phyloP scores from a whole-genome alignment of 1,284 basidiomycete genomes.

The Marasmius tenuissimus region DNA sequence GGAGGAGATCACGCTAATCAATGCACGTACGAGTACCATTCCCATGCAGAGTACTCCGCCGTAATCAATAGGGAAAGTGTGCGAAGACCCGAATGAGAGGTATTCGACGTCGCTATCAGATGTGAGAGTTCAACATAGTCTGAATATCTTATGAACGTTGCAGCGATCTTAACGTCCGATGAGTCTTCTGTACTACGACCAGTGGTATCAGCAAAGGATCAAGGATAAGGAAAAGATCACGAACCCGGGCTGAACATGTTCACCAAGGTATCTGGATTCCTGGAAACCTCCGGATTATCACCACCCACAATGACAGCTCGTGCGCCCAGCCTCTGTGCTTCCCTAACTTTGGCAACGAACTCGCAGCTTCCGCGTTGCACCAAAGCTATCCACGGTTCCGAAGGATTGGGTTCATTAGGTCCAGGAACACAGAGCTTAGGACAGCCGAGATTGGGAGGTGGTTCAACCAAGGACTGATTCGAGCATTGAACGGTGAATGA shows the following conservation, averaged over 20 bases:
- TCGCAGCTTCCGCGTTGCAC: conserved; percentile 85
- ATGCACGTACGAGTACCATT: conserved; percentile 77
- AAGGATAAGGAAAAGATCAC: conserved; percentile 21
- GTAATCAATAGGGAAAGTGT: conserved; percentile 76
- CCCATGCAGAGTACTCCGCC: conserved; percentile 79
- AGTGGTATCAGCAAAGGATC: conserved; percentile 2
- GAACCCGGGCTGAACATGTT: conserved; percentile 89
- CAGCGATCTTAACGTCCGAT: conserved; percentile 68
- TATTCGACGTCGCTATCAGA: conserved; percentile 69
- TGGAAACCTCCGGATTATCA: conserved; percentile 60
- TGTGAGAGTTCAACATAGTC: conserved; percentile 62
- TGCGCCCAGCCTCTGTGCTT: conserved; percentile 84
- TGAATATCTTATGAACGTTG: conserved; percentile 73
- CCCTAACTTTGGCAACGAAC: conserved; percentile 83
- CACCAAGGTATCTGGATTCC: conserved; percentile 76
- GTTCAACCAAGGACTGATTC: conserved; percentile 22
- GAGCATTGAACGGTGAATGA: conserved; percentile 63
- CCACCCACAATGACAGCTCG: conserved; percentile 89
- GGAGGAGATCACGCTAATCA: conserved; percentile 5
- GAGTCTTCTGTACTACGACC: conserved; percentile 54
- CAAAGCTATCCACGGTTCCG: conserved; percentile 81
- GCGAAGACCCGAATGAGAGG: conserved; percentile 69
- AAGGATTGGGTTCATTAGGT: conserved; percentile 48
- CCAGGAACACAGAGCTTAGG: conserved; percentile 62
- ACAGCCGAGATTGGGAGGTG: conserved; percentile 55